Evolutionary conservation across 2,329 filamentous ascomycete genomes (phyloP).

Genomic region (Stemphylium lycopersici): DNA sequence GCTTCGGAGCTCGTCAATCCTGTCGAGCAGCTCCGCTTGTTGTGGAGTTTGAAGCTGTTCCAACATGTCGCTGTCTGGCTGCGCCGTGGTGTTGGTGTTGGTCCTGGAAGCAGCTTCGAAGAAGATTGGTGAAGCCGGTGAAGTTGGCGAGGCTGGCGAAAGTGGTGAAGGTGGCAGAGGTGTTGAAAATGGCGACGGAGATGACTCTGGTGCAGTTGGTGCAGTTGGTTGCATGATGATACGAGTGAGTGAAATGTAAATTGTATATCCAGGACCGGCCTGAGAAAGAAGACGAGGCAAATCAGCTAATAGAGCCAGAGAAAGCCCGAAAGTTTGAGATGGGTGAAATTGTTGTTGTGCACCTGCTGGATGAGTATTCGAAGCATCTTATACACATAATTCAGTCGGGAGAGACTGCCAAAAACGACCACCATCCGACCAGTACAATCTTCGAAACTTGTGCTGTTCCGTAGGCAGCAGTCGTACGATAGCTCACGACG

Average conservation of each 20-base stretch:
- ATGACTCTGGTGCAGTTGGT: background rate
- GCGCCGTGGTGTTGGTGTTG: constrained; percentile 19
- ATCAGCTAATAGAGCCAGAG: background rate
- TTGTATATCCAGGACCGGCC: background rate
- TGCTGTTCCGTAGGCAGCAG: too few species aligned
- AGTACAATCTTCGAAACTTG: too few species aligned
- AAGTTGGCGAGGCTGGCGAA: background rate
- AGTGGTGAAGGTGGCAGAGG: background rate
- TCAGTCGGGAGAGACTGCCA: background rate
- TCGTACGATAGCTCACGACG: too few species aligned
- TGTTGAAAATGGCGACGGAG: too few species aligned
- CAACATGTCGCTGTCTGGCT: constrained; percentile 22
- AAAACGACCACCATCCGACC: too few species aligned
- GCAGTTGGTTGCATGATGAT: background rate
- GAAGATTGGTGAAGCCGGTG: background rate
- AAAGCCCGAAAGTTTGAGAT: too few species aligned
- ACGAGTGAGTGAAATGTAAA: background rate
- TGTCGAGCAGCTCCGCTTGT: constrained; percentile 56
- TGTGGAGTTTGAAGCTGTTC: constrained; percentile 36
- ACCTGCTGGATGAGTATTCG: background rate
- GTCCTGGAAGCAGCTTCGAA: constrained; percentile 2
- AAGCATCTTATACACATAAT: background rate
- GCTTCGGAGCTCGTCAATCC: constrained; percentile 56
- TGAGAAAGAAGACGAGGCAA: background rate
- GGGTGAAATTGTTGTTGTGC: background rate